A percentile compares a stretch with the other conserved stretches of the same genome.
phyloP scores from a whole-genome alignment of 192 early-diverging fungal genomes.

The Neocallimastix lanati region DNA sequence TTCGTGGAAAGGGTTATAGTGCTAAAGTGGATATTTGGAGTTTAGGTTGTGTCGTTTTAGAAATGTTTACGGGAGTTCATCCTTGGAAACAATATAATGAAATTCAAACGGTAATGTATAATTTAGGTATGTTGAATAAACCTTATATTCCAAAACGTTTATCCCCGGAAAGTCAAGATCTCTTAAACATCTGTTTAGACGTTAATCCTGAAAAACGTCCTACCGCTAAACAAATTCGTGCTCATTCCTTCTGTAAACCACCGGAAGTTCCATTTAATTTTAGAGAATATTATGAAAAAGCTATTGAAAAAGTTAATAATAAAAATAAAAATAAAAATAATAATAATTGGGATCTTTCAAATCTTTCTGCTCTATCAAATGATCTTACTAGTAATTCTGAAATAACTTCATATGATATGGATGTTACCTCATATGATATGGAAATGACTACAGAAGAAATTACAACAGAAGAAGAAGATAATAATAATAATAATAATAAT shows the following conservation, averaged over 20 bases:
- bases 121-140: background rate
- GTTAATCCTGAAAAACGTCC: background rate
- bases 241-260: background rate
- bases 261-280: background rate
- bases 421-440: background rate
- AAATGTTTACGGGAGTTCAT: conserved; percentile 22
- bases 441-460: background rate
- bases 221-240: background rate
- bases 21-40: conserved; percentile 88
- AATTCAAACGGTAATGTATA: background rate
- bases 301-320: background rate
- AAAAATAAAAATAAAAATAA: too few species aligned
- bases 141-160: background rate
- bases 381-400: too few species aligned
- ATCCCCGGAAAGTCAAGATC: background rate
- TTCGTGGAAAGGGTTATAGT: conserved; percentile 79
- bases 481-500: too few species aligned
- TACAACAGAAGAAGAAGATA: too few species aligned
- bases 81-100: conserved; percentile 29
- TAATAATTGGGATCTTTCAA: background rate
- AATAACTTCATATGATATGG: background rate
- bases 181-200: background rate
- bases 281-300: background rate
- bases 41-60: conserved; percentile 48
- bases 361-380: background rate